Percentiles rank a stretch among this genome's conserved stretches.
phyloP scores from a whole-genome alignment of 306 rosid genomes.

The Neltuma alba region DNA sequence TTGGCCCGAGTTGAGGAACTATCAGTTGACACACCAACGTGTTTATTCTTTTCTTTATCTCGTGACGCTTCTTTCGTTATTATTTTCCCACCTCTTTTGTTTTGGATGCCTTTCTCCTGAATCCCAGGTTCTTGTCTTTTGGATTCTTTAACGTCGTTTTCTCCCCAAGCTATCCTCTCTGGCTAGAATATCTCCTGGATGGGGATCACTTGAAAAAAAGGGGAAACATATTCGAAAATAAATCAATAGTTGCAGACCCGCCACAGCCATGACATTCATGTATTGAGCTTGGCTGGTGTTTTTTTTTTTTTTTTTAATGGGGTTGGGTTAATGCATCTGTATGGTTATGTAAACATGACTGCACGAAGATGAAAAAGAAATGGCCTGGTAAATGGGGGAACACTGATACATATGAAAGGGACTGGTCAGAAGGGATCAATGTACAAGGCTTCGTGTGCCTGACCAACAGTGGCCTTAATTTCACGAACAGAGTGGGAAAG shows the following conservation, averaged over 20 bases:
- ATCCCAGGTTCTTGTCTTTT: conserved; percentile 24
- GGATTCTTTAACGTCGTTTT: background rate
- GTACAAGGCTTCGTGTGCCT: background rate
- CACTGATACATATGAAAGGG: background rate
- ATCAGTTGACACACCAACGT: conserved; percentile 42
- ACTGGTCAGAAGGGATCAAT: background rate
- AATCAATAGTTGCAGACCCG: too few relatives aligned
- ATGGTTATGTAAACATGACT: background rate
- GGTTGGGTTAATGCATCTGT: background rate
- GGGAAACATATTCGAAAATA: background rate
- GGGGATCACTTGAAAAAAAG: background rate
- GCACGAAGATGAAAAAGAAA: background rate
- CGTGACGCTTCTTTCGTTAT: background rate
- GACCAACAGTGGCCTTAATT: background rate
- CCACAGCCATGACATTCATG: conserved; percentile 26
- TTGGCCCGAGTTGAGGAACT: conserved; percentile 34
- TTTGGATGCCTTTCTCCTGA: conserved; percentile 30
- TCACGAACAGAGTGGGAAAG: background rate
- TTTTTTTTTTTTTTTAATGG: background rate
- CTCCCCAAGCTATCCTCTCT: background rate
- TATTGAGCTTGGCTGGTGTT: background rate
- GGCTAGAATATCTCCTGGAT: background rate
- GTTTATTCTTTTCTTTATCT: conserved; percentile 50
- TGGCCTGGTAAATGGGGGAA: background rate
- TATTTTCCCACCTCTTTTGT: conserved; percentile 15